Evolutionary conservation across 164 flowering plant species (phyloP), one percentile per base, ranked within the genome.

Genomic region (Warburgia ugandensis): DNA sequence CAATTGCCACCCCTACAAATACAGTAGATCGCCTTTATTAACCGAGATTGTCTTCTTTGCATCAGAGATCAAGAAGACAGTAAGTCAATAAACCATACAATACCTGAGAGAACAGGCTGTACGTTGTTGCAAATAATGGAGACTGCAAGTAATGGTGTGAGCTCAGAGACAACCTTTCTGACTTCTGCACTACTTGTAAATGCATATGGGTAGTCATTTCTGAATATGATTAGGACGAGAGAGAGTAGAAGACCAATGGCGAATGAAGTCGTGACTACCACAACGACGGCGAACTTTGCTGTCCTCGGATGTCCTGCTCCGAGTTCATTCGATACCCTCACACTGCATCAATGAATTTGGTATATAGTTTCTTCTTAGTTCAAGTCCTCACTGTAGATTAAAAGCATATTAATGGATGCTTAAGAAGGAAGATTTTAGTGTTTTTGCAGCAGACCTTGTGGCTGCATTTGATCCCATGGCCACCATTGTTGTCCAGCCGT

Each of bases 391-490:
- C n/a, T n/a, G n/a, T n/a, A n/a, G n/a, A n/a, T n/a, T n/a, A n/a
- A n/a, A n/a, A n/a, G n/a, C n/a, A n/a, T n/a, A n/a, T n/a, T n/a
- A n/a, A n/a, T n/a, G n/a, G n/a, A n/a, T n/a, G n/a, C n/a, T 38
- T 38, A 38, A 1, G 12, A 13, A 12, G 14, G 3, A 38, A 2
- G 1, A 38, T 4, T 4, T 6, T 38, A 6, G 1, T 44, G 20
- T n/a, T 38, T 9, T 42, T 30, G 23, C 6, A 36, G 11, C 69
- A 45, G 32, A 77, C 88, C 95, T 86, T 48, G 71, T 73, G 6
- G 94, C 94, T 43, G 88, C 88, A 58, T 82, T 87, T 67, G 63
- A 70, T 48, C 96, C 94, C 1, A 84, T 0, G 11, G 90, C 78
- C 8, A 72, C 67, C 84, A 79, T 82, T n/a, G 70, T 54, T 25